A percentile compares a stretch with the other conserved stretches of the same genome.
phyloP scores from a whole-genome alignment of 495 filamentous ascomycete genomes.

The Talaromyces thailandensis region DNA sequence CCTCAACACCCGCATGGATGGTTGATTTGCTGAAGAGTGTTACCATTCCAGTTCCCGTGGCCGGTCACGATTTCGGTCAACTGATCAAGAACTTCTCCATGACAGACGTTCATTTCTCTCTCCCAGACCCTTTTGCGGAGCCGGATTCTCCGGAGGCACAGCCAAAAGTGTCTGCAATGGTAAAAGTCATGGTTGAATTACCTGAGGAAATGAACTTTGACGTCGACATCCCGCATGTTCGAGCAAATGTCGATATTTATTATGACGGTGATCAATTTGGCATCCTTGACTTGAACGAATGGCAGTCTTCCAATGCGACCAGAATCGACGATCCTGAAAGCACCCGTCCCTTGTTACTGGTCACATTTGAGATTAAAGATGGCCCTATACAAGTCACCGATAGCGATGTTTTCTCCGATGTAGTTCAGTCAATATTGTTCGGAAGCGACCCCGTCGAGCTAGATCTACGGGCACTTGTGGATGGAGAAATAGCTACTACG shows the following conservation, averaged over 20 bases:
- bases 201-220: conserved; percentile 81
- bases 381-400: conserved; percentile 78
- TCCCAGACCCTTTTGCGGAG: conserved; percentile 70
- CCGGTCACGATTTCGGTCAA: conserved; percentile 68
- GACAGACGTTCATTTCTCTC: conserved; percentile 69
- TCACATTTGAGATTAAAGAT: conserved; percentile 64
- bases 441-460: conserved; percentile 55
- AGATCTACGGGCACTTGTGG: conserved; percentile 69
- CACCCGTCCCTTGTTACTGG: conserved; percentile 49
- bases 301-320: conserved; percentile 80
- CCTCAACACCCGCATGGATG: conserved; percentile 70
- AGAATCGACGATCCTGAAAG: conserved; percentile 44
- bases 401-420: conserved; percentile 59
- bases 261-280: conserved; percentile 71
- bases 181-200: conserved; percentile 64
- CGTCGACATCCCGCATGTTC: conserved; percentile 63
- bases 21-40: conserved; percentile 69
- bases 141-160: conserved; percentile 65
- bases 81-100: conserved; percentile 80
- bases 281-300: conserved; percentile 62
- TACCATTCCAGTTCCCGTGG: conserved; percentile 75
- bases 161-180: conserved; percentile 71
- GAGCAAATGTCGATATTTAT: conserved; percentile 67
- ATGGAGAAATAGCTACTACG: conserved; percentile 68
- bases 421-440: conserved; percentile 69